Percentiles rank a stretch among this genome's conserved stretches.
These are phyloP conservation scores for Coniophora puteana DNA, from an alignment of 1,284 basidiomycete genomes.

Conservation along the genomic window DNA sequence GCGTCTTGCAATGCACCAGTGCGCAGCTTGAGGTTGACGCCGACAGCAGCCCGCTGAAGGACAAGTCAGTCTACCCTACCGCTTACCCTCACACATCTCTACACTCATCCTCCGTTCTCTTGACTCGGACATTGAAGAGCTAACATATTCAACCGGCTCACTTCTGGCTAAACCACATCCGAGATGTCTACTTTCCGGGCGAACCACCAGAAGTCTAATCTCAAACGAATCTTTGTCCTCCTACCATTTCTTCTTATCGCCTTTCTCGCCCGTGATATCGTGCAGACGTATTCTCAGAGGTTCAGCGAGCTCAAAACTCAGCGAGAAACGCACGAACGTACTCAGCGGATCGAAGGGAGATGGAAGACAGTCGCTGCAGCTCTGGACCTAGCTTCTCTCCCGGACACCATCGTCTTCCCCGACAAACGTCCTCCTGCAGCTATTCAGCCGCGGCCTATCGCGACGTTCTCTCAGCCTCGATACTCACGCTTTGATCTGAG, in stretches of 20 bases:
- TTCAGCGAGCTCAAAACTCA: too few species aligned
- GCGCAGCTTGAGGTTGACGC: not conserved
- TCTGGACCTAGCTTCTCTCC: slow-evolving; percentile 19
- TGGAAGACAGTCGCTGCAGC: slow-evolving; percentile 27
- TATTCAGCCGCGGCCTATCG: not conserved
- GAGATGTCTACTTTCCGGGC: too few species aligned
- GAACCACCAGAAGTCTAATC: slow-evolving; percentile 11
- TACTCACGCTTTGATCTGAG: slow-evolving; percentile 23
- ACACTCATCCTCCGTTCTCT: too few species aligned
- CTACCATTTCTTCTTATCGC: too few species aligned
- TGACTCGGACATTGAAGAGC: too few species aligned
- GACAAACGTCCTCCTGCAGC: not conserved
- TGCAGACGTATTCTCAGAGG: not conserved
- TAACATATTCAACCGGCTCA: too few species aligned
- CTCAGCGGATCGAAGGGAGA: slow-evolving; percentile 20
- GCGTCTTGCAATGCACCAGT: not conserved
- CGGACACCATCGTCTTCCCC: slow-evolving; percentile 9
- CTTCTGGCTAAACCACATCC: too few species aligned
- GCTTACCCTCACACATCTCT: too few species aligned
- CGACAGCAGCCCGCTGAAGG: not conserved
- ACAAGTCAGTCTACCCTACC: too few species aligned
- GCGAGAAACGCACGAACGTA: not conserved
- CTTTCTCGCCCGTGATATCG: too few species aligned
- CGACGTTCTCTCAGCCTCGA: too few species aligned
- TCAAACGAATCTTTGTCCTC: slow-evolving; percentile 12